These are phyloP conservation scores for Galerina sulciceps DNA, from an alignment of 768 basidiomycete genomes.

Conservation along the genomic window DNA sequence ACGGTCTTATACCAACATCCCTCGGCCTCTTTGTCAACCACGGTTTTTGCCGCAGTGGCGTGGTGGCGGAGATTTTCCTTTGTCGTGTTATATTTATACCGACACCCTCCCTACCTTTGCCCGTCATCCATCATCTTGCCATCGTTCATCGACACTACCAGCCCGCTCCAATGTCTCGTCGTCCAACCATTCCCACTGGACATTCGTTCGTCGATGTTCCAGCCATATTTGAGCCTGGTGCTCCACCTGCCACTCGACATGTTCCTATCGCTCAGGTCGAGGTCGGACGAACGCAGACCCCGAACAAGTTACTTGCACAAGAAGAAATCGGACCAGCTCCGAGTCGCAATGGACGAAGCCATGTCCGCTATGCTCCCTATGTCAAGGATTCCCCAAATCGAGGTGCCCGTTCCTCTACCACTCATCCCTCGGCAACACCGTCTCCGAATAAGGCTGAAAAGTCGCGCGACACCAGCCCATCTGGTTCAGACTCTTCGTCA, in stretches of 20 bases:
- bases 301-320: slow-evolving; percentile 8
- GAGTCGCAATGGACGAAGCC: not conserved
- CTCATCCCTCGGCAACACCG: not conserved
- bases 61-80: no score
- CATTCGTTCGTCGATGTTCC: slow-evolving; percentile 7
- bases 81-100: no score
- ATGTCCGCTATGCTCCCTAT: not conserved
- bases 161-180: not conserved
- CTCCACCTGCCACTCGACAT: slow-evolving; percentile 16
- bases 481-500: not conserved
- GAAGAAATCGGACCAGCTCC: slow-evolving; percentile 8
- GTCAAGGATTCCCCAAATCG: not conserved
- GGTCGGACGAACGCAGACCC: not conserved
- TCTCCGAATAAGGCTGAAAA: not conserved
- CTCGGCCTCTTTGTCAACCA: no score
- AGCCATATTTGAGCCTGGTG: slow-evolving; percentile 19
- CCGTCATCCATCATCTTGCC: not conserved
- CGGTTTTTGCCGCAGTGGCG: no score
- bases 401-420: not conserved
- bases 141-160: not conserved
- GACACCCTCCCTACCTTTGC: no score
- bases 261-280: slow-evolving; percentile 19
- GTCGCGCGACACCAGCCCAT: not conserved
- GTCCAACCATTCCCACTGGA: not conserved
- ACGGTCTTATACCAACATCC: no score